Base-by-base conservation (phyloP, 441 rosid species). In the Eugenia klotzschiana region DNA sequence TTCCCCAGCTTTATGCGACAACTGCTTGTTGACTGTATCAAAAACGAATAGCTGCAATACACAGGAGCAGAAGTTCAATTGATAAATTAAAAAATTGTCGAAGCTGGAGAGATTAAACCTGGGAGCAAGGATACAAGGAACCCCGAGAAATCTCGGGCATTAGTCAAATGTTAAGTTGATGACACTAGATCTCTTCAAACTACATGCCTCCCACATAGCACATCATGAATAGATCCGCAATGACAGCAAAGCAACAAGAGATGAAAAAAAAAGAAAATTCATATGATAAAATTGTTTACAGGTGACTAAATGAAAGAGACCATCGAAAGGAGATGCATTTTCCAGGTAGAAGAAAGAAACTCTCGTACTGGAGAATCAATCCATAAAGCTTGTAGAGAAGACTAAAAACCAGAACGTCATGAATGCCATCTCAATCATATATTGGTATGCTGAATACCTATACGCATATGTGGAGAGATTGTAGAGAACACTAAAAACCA, bases 11-110 rank as follows among this genome's bases (percentile, higher is more conserved):
- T 89, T 87, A 26, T 97, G 86, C 14, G 98, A 92, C 89, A 97
- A 26, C 46, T 87, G 86, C 92, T 94, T 97, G 86, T 95, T 97
- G 26, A 97, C 95, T 0, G 98, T 94, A 82, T 97, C 99, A 51
- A 92, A 97, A 79, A 92, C 98, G 88, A 94, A 97, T 79, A 97
- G 92, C 98, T 94, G 95, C 87, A 84, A 53, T 18, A 60, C 26
- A 72, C 25, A 8, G 51, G 73, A 55, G 8, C 53, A 80, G 64
- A 52, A 37, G 18, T 33, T 18, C 79, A 26, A 41, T 49, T 50
- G 3, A 56, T 18, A 22, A 81, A 60, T 29, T 40, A 18, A 25
- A n/a, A 23, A 37, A 43, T 43, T 56, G 69, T 16, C 18, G 29
- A 40, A 81, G 64, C 8, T 37, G 51, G 50, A 49, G 50, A 69